Percentiles rank a stretch among this genome's conserved stretches.
These are phyloP conservation scores for Oryza glumipatula DNA, from an alignment of 176 grass and related monocot genomes.

Conservation along the genomic window DNA sequence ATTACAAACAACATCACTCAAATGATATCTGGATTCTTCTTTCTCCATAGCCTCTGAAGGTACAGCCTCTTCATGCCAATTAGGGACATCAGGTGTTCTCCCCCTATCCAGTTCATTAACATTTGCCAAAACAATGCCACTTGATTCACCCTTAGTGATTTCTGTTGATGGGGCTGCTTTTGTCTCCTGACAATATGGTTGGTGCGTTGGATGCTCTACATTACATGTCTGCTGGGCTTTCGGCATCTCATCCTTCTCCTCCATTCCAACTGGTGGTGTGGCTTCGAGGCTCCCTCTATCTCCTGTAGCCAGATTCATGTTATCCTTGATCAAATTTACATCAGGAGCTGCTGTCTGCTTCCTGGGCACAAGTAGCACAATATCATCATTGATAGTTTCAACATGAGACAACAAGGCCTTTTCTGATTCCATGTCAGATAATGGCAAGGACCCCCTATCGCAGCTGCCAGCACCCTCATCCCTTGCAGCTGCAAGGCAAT, in stretches of 20 bases:
- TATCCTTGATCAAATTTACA: constrained; percentile 21
- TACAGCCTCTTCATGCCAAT: constrained; percentile 1
- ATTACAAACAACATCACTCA: background rate
- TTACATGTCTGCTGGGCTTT: constrained; percentile 15
- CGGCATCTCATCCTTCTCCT: constrained; percentile 16
- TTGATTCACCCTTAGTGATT: constrained; percentile 20
- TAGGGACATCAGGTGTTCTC: constrained; percentile 6
- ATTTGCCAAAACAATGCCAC: constrained; percentile 3
- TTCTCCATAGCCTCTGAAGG: background rate
- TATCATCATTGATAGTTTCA: constrained; percentile 42
- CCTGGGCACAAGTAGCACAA: constrained; percentile 45
- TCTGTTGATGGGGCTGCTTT: constrained; percentile 14
- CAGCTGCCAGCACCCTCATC: constrained; percentile 17
- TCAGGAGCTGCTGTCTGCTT: constrained; percentile 26
- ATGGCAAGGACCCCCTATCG: constrained; percentile 25
- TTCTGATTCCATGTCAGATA: constrained; percentile 27
- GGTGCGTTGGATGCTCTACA: constrained; percentile 3
- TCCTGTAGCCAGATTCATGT: background rate
- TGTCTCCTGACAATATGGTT: background rate
- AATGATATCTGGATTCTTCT: constrained; percentile 20
- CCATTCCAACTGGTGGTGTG: background rate
- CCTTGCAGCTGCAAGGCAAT: constrained; percentile 47
- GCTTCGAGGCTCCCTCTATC: background rate
- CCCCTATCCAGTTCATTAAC: constrained; percentile 8
- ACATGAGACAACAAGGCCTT: constrained; percentile 33